Evolutionary conservation across 2,329 filamentous ascomycete species (phyloP).

Genomic region (Penicillium expansum): DNA sequence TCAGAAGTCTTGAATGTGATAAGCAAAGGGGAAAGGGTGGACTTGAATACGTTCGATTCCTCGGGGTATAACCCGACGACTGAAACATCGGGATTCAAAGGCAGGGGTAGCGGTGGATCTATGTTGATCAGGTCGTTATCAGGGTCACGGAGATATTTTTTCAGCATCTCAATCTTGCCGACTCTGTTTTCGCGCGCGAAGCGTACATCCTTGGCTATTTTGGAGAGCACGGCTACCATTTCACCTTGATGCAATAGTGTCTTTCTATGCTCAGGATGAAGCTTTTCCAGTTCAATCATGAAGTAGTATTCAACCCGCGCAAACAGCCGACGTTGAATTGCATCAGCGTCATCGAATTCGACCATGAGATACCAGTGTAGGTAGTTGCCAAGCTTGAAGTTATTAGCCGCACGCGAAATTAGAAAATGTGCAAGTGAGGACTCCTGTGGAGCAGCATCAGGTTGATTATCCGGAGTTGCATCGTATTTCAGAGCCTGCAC

Average conservation of each 20-base stretch:
- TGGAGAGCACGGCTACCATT: conserved; percentile 79
- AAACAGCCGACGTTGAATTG: conserved; percentile 79
- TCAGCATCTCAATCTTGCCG: conserved; percentile 79
- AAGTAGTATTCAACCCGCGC: conserved; percentile 94
- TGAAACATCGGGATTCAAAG: conserved; percentile 78
- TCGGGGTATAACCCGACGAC: conserved; percentile 79
- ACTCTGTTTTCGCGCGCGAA: conserved; percentile 73
- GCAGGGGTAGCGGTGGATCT: conserved; percentile 81
- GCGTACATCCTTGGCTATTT: conserved; percentile 85
- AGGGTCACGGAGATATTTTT: conserved; percentile 78
- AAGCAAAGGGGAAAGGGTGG: conserved; percentile 84
- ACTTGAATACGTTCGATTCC: conserved; percentile 91
- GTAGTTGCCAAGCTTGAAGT: conserved; percentile 89
- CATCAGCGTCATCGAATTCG: conserved; percentile 81
- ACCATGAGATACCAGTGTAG: conserved; percentile 99
- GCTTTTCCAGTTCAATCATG: conserved; percentile 79
- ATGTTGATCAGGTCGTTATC: conserved; percentile 84
- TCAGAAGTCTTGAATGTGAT: conserved; percentile 81
- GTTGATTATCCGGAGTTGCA: conserved; percentile 62
- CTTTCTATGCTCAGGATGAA: conserved; percentile 70
- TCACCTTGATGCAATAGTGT: conserved; percentile 83
- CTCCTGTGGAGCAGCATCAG: conserved; percentile 64
- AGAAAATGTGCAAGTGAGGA: conserved; percentile 88
- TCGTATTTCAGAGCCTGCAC: conserved; percentile 97
- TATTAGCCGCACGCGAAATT: conserved; percentile 80